Evolutionary conservation across 495 filamentous ascomycete species (phyloP).

Genomic region (Penicillium macrosclerotiorum): DNA sequence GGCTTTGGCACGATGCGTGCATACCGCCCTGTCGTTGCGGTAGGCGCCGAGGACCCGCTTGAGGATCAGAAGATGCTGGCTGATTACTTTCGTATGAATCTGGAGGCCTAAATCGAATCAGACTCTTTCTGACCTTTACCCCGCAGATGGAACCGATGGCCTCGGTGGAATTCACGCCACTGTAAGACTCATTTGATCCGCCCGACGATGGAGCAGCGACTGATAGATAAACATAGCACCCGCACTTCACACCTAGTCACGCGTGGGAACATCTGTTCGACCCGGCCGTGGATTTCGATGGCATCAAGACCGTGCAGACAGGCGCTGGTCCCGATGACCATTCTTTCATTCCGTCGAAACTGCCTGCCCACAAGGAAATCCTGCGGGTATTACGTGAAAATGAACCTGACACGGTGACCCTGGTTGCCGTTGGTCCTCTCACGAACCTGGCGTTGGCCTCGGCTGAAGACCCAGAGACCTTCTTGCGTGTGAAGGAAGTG

Average conservation of each 20-base stretch:
- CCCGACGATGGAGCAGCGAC: not conserved
- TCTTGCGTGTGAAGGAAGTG: conserved; percentile 84
- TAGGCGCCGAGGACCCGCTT: conserved; percentile 81
- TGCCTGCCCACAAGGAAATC: conserved; percentile 77
- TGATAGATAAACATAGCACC: conserved; percentile 56
- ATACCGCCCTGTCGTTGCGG: conserved; percentile 76
- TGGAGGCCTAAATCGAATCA: not conserved
- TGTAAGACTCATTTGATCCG: conserved; percentile 44
- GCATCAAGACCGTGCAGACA: conserved; percentile 33
- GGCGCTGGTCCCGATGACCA: conserved; percentile 31
- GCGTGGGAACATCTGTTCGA: conserved; percentile 84
- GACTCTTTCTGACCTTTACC: conserved; percentile 12
- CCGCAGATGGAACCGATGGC: conserved; percentile 81
- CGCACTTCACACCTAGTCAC: conserved; percentile 77
- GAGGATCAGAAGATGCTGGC: conserved; percentile 80
- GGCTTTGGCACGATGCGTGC: conserved; percentile 67
- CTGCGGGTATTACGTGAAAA: conserved; percentile 75
- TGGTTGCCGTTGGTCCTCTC: conserved; percentile 85
- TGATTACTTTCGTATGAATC: conserved; percentile 82
- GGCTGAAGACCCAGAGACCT: conserved; percentile 77
- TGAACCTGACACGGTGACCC: conserved; percentile 77
- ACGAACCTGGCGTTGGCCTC: conserved; percentile 91
- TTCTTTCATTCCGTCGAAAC: conserved; percentile 70
- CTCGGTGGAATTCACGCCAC: conserved; percentile 83
- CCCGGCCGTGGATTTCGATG: conserved; percentile 37